Evolutionary conservation across 768 basidiomycete genomes (phyloP).

Genomic region (Auriscalpium vulgare): DNA sequence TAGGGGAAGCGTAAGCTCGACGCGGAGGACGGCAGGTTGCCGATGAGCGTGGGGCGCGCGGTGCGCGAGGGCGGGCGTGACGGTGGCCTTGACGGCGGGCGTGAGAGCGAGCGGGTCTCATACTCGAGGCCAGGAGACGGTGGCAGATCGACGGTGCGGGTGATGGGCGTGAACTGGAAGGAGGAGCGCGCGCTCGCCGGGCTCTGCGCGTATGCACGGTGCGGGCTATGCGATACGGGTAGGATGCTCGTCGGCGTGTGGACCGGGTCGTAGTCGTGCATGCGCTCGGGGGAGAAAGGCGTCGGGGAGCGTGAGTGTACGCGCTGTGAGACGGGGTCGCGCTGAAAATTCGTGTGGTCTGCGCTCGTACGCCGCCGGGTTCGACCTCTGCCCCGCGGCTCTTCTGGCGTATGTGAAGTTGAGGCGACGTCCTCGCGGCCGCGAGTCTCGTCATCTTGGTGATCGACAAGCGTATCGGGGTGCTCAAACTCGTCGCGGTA

Average conservation of each 20-base stretch:
- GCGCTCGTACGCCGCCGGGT: conserved; percentile 22
- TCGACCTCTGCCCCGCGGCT: conserved; percentile 18
- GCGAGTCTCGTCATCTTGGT: conserved; percentile 10
- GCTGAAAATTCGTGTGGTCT: conserved; percentile 24
- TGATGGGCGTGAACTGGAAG: background rate
- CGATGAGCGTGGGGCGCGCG: background rate
- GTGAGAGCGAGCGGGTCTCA: conserved; percentile 2
- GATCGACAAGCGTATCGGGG: conserved; percentile 26
- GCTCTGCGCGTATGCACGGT: background rate
- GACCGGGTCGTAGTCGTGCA: too few species aligned
- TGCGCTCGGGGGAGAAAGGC: conserved; percentile 11
- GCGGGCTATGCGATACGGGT: too few species aligned
- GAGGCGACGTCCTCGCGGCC: too few species aligned
- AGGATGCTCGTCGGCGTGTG: too few species aligned
- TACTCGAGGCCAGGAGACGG: background rate
- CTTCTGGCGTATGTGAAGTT: too few species aligned
- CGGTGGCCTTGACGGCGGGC: background rate
- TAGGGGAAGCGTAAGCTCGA: background rate
- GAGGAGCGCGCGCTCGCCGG: background rate
- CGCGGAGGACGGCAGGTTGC: background rate
- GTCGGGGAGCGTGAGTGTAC: conserved; percentile 18
- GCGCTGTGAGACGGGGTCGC: conserved; percentile 21
- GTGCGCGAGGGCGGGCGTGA: background rate
- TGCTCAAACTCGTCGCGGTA: conserved; percentile 30
- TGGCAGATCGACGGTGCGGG: background rate